Percentiles rank a stretch among this genome's conserved stretches.
Evolutionary conservation across 1,284 basidiomycete genomes (phyloP).

Genomic region (Sphagnurus paluster): DNA sequence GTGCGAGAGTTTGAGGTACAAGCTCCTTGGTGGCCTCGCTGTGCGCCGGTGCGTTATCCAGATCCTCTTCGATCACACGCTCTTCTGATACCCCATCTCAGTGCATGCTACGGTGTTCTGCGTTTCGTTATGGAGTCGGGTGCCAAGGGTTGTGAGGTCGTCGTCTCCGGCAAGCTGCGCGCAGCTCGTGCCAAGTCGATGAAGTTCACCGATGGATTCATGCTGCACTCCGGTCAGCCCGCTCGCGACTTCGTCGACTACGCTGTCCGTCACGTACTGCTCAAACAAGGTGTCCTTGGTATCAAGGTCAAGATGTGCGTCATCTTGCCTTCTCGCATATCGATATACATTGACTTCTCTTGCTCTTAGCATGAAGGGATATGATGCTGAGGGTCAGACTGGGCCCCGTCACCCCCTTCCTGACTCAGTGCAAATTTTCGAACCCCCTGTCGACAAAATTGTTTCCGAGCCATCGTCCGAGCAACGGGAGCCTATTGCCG

Average conservation of each 20-base stretch:
- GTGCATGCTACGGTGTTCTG: slow-evolving; percentile 99
- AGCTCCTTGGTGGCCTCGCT: slow-evolving; percentile 98
- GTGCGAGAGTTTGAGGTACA: slow-evolving; percentile 98
- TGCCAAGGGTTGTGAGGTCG: slow-evolving; percentile 99
- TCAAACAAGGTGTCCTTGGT: slow-evolving; percentile 99
- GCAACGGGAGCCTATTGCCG: slow-evolving; percentile 66
- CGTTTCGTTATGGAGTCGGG: slow-evolving; percentile 99
- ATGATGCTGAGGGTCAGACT: slow-evolving; percentile 86
- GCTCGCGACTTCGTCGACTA: slow-evolving; percentile 96
- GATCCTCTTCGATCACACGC: slow-evolving; percentile 4
- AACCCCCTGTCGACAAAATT: slow-evolving; percentile 81
- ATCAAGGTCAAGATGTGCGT: slow-evolving; percentile 99
- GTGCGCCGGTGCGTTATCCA: slow-evolving; percentile 79
- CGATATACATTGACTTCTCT: slow-evolving; percentile 7
- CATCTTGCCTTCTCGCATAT: background rate
- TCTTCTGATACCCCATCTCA: slow-evolving; percentile 28
- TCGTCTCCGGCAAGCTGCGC: slow-evolving; percentile 99
- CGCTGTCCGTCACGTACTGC: slow-evolving; percentile 97
- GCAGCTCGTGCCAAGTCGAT: slow-evolving; percentile 99
- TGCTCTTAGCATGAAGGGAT: slow-evolving; percentile 86
- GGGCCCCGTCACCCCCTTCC: slow-evolving; percentile 96
- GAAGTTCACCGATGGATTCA: slow-evolving; percentile 99
- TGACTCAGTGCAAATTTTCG: slow-evolving; percentile 90
- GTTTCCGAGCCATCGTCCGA: slow-evolving; percentile 80
- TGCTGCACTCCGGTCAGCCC: slow-evolving; percentile 99